Evolutionary conservation across 2,329 filamentous ascomycete genomes (phyloP), one percentile per base, ranked within the genome.

Genomic region (Monilinia fructigena): DNA sequence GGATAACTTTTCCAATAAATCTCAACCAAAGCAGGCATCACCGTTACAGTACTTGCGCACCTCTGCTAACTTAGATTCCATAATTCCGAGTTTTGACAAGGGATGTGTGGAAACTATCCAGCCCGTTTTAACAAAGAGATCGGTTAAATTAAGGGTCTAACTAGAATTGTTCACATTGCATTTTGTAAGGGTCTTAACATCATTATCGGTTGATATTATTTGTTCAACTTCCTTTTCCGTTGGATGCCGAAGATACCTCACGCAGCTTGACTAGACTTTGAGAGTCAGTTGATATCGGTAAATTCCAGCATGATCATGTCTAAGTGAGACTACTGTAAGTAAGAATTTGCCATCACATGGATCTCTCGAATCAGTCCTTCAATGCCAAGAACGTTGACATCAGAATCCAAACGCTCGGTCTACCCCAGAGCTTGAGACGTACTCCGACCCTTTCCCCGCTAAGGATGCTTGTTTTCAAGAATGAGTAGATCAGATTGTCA

Each of bases 401-500:
- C 42, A 5, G 40, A 28, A 14, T 55, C 40, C 52, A 42, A 38
- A 26, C 50, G 50, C 61, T 63, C 52, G 61, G 61, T 55, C 26
- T 48, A 64, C 62, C 42, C 52, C 53, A 55, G 62, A 47, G 48
- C 23, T 5, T 64, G 53, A 58, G 31, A 38, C 18, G 12, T 40
- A 35, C 26, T 10, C 26, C n/a, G 10, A 8, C 47, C 6, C 18
- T 48, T 26, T 26, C 56, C 40, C 42, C 26, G 18, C 42, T 31
- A 4, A 35, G 31, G 1, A 35, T 35, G 31, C 31, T 35, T 35
- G 31, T 35, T 35, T 35, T 35, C 4, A 35, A 35, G 16, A 52
- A 31, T 18, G 4, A 5, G 20, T 6, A 48, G 18, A 31, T 63
- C 16, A n/a, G 23, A 45, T 8, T 26, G 50, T 26, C 35, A 35